Evolutionary conservation across 2,329 filamentous ascomycete species (phyloP).

Genomic region (Pyricularia pennisetigena): DNA sequence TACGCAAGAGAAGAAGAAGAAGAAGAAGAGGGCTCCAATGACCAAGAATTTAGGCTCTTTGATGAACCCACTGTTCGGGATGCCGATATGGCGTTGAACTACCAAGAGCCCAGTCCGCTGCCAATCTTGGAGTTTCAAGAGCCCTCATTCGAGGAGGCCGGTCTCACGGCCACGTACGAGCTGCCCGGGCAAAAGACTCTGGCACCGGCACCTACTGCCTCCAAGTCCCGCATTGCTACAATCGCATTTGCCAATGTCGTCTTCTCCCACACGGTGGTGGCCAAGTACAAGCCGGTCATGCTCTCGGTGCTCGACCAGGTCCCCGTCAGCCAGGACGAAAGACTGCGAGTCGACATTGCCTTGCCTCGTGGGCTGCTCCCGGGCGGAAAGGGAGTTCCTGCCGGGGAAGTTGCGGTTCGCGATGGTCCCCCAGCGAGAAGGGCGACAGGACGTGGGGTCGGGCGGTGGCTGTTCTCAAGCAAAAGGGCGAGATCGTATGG

Average conservation of each 20-base stretch:
- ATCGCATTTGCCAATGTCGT: constrained; percentile 37
- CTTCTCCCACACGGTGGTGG: constrained; percentile 48
- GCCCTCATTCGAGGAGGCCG: constrained; percentile 46
- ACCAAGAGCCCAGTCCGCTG: constrained; percentile 7
- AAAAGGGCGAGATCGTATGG: constrained; percentile 49
- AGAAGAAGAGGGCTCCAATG: neutral
- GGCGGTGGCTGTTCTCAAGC: constrained; percentile 41
- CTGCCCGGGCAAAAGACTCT: constrained; percentile 49
- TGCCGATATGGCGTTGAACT: neutral
- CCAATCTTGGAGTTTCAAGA: constrained; percentile 35
- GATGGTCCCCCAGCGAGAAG: constrained; percentile 7
- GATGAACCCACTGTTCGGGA: neutral
- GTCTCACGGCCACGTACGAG: constrained; percentile 51
- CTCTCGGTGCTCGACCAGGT: constrained; percentile 50
- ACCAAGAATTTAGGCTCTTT: neutral
- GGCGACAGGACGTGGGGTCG: constrained; percentile 39
- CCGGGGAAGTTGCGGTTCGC: constrained; percentile 17
- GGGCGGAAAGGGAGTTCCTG: constrained; percentile 25
- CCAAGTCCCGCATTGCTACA: constrained; percentile 50
- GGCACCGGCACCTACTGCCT: constrained; percentile 34
- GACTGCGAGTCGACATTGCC: constrained; percentile 39
- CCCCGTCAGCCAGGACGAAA: constrained; percentile 51
- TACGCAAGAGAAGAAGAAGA: too few relatives aligned
- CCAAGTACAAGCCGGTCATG: constrained; percentile 47
- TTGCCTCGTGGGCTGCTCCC: constrained; percentile 35